These are phyloP conservation scores for Caryopteris hybrid DNA, from an alignment of 305 asterid genomes.

Conservation along the genomic window DNA sequence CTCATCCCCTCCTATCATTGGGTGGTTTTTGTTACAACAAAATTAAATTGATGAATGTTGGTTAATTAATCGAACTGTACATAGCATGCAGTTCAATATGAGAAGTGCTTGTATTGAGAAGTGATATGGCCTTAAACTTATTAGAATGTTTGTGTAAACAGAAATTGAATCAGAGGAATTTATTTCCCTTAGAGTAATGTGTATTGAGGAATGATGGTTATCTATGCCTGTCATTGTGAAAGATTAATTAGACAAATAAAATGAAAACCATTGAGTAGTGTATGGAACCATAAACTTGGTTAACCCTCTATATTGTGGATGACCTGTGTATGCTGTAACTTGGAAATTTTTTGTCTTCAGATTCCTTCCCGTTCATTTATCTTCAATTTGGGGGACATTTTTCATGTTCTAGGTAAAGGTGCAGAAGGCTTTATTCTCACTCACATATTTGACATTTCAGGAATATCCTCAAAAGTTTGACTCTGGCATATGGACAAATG, in stretches of 20 bases:
- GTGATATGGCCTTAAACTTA: no score
- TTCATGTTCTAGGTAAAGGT: neutral
- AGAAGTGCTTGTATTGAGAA: no score
- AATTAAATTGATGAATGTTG: neutral
- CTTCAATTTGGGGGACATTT: neutral
- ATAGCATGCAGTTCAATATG: neutral
- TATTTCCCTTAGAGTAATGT: neutral
- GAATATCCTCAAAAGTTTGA: slow-evolving; percentile 83
- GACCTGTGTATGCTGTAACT: slow-evolving; percentile 8
- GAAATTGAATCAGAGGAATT: neutral
- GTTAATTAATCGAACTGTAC: neutral
- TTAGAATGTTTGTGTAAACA: neutral
- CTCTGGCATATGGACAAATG: slow-evolving; percentile 98
- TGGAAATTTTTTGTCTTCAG: neutral
- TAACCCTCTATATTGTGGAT: slow-evolving; percentile 2
- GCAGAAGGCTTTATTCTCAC: slow-evolving; percentile 9
- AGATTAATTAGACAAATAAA: neutral
- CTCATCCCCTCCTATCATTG: no score
- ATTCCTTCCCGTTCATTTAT: neutral
- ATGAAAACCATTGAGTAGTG: neutral
- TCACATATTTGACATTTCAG: slow-evolving; percentile 35
- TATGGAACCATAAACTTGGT: neutral
- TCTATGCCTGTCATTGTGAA: neutral
- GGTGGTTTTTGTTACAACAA: neutral
- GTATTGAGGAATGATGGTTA: neutral